Conservation (phyloP, 2,329 filamentous ascomycete genomes). For the Pestalotiopsis sp. region DNA sequence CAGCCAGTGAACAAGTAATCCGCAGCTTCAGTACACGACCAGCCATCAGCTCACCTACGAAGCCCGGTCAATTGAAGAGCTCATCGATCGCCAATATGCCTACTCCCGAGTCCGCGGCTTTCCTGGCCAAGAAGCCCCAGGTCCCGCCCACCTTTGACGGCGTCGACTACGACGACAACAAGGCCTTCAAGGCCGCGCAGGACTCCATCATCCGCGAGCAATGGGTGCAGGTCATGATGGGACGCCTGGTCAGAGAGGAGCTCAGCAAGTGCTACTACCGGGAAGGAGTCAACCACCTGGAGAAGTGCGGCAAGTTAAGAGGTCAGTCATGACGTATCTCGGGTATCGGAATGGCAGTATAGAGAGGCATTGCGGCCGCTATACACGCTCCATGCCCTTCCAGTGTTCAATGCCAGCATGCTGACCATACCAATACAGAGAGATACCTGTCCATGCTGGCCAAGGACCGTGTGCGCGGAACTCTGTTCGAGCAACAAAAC, state of each 20-base stretch:
- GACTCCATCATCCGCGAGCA: conserved; percentile 82
- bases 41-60: background rate
- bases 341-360: background rate
- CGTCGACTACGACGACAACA: conserved; percentile 83
- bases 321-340: conserved; percentile 55
- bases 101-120: conserved; percentile 78
- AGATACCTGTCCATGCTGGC: conserved; percentile 78
- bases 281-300: conserved; percentile 84
- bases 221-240: conserved; percentile 91
- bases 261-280: conserved; percentile 82
- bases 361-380: background rate
- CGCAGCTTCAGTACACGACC: background rate
- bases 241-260: conserved; percentile 77
- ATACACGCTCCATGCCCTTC: background rate
- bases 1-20: background rate
- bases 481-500: conserved; percentile 78
- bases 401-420: background rate
- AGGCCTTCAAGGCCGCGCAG: conserved; percentile 77
- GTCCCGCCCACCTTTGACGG: conserved; percentile 83
- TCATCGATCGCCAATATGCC: conserved; percentile 57
- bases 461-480: conserved; percentile 75
- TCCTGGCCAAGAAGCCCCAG: conserved; percentile 80
- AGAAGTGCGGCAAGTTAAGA: conserved; percentile 81
- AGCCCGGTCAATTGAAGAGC: conserved; percentile 9
- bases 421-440: conserved; percentile 21